A percentile compares a stretch with the other conserved stretches of the same genome.
Conservation (phyloP, 2,329 filamentous ascomycete species). For the Talaromyces sp. region DNA sequence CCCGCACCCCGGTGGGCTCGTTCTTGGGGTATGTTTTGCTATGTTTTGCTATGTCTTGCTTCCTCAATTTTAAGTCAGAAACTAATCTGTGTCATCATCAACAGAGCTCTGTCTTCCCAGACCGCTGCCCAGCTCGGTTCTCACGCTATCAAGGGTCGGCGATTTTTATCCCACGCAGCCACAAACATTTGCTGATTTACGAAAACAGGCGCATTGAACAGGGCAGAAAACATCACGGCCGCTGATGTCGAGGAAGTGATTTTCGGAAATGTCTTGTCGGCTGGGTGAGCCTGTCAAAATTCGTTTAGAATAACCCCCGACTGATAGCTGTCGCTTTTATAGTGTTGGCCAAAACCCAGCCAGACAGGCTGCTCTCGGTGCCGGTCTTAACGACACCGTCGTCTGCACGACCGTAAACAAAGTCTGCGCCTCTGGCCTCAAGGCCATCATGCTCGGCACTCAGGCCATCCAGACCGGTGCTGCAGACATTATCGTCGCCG, state of each 20-base stretch:
- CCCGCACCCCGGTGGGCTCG: slow-evolving; percentile 84
- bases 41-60: background rate
- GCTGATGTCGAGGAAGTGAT: slow-evolving; percentile 93
- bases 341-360: slow-evolving; percentile 96
- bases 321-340: slow-evolving; percentile 3
- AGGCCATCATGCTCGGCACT: slow-evolving; percentile 88
- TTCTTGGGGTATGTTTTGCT: slow-evolving; percentile 73
- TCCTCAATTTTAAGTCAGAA: slow-evolving; percentile 1
- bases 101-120: slow-evolving; percentile 80
- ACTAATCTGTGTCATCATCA: slow-evolving; percentile 2
- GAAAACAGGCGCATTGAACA: slow-evolving; percentile 71
- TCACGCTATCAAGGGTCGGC: slow-evolving; percentile 80
- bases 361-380: slow-evolving; percentile 85
- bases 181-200: slow-evolving; percentile 6
- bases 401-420: slow-evolving; percentile 97
- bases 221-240: slow-evolving; percentile 78
- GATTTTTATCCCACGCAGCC: background rate
- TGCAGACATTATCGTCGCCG: slow-evolving; percentile 86
- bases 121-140: slow-evolving; percentile 82
- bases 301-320: background rate
- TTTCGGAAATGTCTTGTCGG: slow-evolving; percentile 96
- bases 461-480: slow-evolving; percentile 98
- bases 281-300: slow-evolving; percentile 63
- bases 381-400: slow-evolving; percentile 74
- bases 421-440: slow-evolving; percentile 92